These are phyloP conservation scores for Penicillium angulare DNA, from an alignment of 495 filamentous ascomycete species.

Conservation along the genomic window DNA sequence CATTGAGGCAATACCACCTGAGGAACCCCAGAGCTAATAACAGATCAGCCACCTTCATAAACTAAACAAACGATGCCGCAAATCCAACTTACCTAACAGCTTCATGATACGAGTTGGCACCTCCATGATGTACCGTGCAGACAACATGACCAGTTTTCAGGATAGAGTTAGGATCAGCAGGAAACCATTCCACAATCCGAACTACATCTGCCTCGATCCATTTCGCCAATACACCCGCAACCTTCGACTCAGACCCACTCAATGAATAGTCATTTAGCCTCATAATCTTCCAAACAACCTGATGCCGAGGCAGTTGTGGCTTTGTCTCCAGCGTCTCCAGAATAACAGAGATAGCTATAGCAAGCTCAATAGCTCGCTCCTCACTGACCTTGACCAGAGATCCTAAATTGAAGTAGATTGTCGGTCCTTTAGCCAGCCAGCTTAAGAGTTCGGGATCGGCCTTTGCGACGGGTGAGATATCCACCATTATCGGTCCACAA, in stretches of 20 bases:
- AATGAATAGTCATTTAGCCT: neutral
- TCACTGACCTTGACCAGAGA: neutral
- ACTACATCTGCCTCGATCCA: neutral
- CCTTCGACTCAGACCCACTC: neutral
- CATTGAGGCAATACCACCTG: conserved; percentile 1
- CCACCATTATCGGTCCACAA: neutral
- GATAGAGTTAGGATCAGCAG: neutral
- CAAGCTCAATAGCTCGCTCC: neutral
- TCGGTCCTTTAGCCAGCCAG: neutral
- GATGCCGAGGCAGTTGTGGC: neutral
- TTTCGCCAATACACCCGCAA: neutral
- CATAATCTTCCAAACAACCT: conserved; percentile 3
- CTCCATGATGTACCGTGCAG: neutral
- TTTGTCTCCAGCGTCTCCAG: neutral
- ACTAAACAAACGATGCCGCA: neutral
- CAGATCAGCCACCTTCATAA: too few relatives aligned
- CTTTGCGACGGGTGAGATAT: neutral
- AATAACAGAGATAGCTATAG: neutral
- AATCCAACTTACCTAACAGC: neutral
- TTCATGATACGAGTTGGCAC: conserved; percentile 1
- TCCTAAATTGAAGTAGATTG: neutral
- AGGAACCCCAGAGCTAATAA: neutral
- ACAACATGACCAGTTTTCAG: neutral
- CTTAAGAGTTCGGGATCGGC: neutral
- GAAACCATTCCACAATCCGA: conserved; percentile 1